These are phyloP conservation scores for Fusarium haematococcum DNA, from an alignment of 2,329 filamentous ascomycete species.

Conservation along the genomic window DNA sequence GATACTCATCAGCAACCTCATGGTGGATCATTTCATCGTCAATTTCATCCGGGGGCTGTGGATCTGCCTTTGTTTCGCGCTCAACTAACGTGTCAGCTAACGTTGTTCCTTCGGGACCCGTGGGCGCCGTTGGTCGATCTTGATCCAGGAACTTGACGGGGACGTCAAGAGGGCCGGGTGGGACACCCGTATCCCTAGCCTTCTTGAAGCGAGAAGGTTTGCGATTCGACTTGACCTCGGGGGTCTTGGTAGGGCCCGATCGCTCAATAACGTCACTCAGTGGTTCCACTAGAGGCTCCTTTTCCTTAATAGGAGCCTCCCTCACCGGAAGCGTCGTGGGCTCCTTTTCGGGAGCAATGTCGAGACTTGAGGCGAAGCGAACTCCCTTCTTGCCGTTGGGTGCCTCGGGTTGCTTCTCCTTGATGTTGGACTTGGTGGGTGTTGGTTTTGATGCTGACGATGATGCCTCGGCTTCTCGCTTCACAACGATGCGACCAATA, in stretches of 20 bases:
- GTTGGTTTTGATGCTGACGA: slow-evolving; percentile 37
- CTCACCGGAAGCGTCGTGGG: slow-evolving; percentile 26
- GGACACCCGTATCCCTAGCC: slow-evolving; percentile 46
- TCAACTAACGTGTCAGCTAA: slow-evolving; percentile 72
- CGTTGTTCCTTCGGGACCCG: slow-evolving; percentile 64
- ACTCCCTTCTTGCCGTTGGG: slow-evolving; percentile 73
- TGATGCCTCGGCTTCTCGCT: slow-evolving; percentile 33
- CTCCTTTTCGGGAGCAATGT: slow-evolving; percentile 68
- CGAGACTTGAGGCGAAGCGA: slow-evolving; percentile 80
- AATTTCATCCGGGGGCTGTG: slow-evolving; percentile 70
- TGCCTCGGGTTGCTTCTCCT: slow-evolving; percentile 42
- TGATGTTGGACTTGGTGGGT: slow-evolving; percentile 50
- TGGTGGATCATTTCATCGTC: slow-evolving; percentile 77
- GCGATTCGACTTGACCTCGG: slow-evolving; percentile 48
- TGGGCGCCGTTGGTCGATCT: slow-evolving; percentile 54
- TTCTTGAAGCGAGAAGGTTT: slow-evolving; percentile 67
- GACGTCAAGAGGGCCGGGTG: slow-evolving; percentile 59
- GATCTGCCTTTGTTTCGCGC: slow-evolving; percentile 53
- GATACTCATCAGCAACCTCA: slow-evolving; percentile 85
- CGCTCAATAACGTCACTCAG: slow-evolving; percentile 67
- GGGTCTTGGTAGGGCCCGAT: slow-evolving; percentile 40
- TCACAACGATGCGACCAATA: slow-evolving; percentile 69
- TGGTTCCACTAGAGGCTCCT: slow-evolving; percentile 57
- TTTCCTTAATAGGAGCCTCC: slow-evolving; percentile 30
- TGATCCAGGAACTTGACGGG: slow-evolving; percentile 55